These are phyloP conservation scores for Sungouiella blattae DNA, from an alignment of 805 yeast species.

Conservation along the genomic window DNA sequence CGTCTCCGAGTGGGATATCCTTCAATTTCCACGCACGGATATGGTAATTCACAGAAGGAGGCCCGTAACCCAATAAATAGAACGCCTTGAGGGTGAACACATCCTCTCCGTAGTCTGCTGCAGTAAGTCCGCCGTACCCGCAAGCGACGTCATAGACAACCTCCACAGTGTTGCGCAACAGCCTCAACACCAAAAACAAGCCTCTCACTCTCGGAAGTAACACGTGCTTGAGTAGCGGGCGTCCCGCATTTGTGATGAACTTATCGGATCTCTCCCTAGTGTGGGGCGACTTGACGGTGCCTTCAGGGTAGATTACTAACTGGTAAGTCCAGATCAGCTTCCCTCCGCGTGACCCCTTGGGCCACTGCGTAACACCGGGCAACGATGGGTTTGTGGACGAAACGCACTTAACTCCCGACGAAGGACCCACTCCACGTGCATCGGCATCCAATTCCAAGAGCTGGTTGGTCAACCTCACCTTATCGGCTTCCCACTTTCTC, in stretches of 20 bases:
- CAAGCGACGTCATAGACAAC: conserved; percentile 78
- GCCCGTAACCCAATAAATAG: conserved; percentile 70
- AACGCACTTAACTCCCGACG: conserved; percentile 38
- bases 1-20: conserved; percentile 58
- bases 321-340: conserved; percentile 45
- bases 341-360: conserved; percentile 20
- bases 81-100: conserved; percentile 61
- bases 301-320: conserved; percentile 87
- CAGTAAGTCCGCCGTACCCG: conserved; percentile 70
- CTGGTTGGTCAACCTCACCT: conserved; percentile 50
- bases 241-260: conserved; percentile 53
- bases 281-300: conserved; percentile 74
- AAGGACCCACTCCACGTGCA: conserved; percentile 54
- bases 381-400: conserved; percentile 23
- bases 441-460: conserved; percentile 58
- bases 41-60: conserved; percentile 61
- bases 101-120: conserved; percentile 72
- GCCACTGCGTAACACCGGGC: conserved; percentile 25
- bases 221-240: conserved; percentile 54
- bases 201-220: conserved; percentile 86
- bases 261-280: conserved; percentile 56
- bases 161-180: conserved; percentile 50
- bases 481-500: conserved; percentile 84
- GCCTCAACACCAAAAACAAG: conserved; percentile 58
- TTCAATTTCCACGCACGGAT: conserved; percentile 53